Evolutionary conservation across 208 protist species (phyloP), one percentile per base, ranked within the genome.

Genomic region (Crithidia sp.): DNA sequence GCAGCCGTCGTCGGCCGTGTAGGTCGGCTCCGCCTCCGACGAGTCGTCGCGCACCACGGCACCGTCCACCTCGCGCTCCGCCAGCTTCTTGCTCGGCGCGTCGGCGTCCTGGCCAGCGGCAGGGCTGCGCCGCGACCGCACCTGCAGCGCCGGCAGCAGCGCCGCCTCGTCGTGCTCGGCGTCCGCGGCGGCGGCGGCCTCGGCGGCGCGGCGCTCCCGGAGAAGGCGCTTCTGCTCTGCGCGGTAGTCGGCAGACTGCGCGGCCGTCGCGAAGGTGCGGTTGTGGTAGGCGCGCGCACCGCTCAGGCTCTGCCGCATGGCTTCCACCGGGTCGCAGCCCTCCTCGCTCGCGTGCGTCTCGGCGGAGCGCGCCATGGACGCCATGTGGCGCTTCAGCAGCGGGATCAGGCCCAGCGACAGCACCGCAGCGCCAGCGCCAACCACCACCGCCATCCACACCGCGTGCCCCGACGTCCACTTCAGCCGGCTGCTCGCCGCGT

Each of bases 371-470:
- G 57, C 61, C 67, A 85, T 52, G 19, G 41, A 49, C 45, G 44
- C 55, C 17, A 85, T 59, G 40, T 72, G 79, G 50, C 77, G 63
- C 60, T 54, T 68, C 74, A 90, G 64, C 12, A 93, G 57, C 3
- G 87, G 83, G 56, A 92, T 84, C 41, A 84, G 52, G 41, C 62
- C 65, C 16, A 85, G 65, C 28, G 82, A 87, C 41, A 87, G 36
- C 44, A 84, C 43, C 4, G 61, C 79, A 2, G 76, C 69, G 47
- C 74, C 79, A n/a, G 44, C 57, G n/a, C 80, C 85, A 39, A 92
- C 72, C 58, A 86, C 57, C n/a, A 68, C 71, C n/a, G 79, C 71
- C 54, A 92, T 77, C 87, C 87, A 28, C 28, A 28, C 28, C 28
- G 28, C 28, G 28, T 28, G 28, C 28, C 28, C 28, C 28, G 28